Base-by-base conservation (phyloP, 192 early-diverging fungal species). In the Mortierella antarctica region DNA sequence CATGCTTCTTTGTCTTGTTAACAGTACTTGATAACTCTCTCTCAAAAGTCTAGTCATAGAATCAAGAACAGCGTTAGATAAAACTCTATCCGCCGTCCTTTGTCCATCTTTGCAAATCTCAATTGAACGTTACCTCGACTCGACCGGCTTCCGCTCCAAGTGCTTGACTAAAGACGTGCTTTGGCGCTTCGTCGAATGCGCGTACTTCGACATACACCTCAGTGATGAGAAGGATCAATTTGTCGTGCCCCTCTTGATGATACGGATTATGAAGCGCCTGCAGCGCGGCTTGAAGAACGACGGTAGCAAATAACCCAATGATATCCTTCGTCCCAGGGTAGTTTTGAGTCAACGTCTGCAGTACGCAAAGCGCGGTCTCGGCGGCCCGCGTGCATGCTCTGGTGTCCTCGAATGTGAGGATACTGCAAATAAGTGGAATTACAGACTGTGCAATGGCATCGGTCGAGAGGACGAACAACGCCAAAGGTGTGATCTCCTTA, bases 121-220 rank as follows among this genome's bases (percentile, higher is more conserved):
- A n/a, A 0, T 9, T 15, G 15, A n/a, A 20, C 44, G 4, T 60
- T 70, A 78, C 74, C 65, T 80, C 77, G 31, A 80, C 53, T 41
- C 70, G 64, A 12, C 50, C 44, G 0, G 53, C 44, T 12, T 80
- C 77, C 7, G 70, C 70, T 13, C 77, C 77, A 13, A 62, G 40
- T 13, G 57, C 41, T 31, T 64, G 69, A 8, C 72, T 70, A n/a
- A 80, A 72, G 18, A 70, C 70, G 11, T 45, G 2, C 55, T 68
- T 80, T 3, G 77, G 77, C 1, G 69, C 57, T 18, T 68, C 64
- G 39, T 68, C 61, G 46, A 72, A 72, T 2, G 70, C 62, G n/a
- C 77, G 77, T 4, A 80, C 65, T 14, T 72, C 77, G 17, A 80
- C 70, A 57, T 80, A 80, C n/a, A 80, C 70, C n/a, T 80, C 77